Evolutionary conservation across 2,329 filamentous ascomycete genomes (phyloP), one percentile per base, ranked within the genome.

Genomic region (Aspergillus tamarii): DNA sequence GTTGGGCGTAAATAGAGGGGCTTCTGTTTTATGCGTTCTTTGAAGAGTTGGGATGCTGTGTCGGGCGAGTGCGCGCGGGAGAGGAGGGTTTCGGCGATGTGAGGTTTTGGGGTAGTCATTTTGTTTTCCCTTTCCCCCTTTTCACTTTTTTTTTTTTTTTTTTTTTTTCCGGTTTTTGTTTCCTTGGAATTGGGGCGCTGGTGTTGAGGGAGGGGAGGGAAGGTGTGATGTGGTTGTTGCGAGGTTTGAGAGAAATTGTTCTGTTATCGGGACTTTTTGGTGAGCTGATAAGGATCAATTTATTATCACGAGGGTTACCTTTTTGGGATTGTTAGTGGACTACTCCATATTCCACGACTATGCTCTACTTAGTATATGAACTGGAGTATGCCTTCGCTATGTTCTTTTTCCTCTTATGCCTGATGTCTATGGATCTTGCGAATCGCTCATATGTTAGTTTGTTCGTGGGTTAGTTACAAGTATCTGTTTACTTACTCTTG

Each of bases 21-120:
- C 54, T 93, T 92, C 74, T 92, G 89, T 71, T 92, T 88, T 76
- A 97, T 88, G 78, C 93, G 93, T 67, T 96, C 92, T 66, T 85
- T 84, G 83, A 91, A 94, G 77, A 97, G 91, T 60, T 88, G 85
- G 39, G 83, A 81, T 60, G 89, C 87, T 62, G 86, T 89, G 67
- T 90, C 85, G 30, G 92, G 89, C 2, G 91, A 90, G 79, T 97
- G 93, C 11, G 92, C 93, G 71, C 91, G 89, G 7, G 85, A 80
- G 59, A 98, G 89, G 57, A 97, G 88, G 9, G 84, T 80, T 67
- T 88, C 84, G 0, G 87, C 88, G 11, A 87, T 78, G 68, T 83
- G 75, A 5, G 75, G 54, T 65, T 72, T 73, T 63, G 73, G 60
- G 54, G 69, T 59, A 28, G 71, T 60, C 69, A 73, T 74, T 55